Evolutionary conservation across 768 basidiomycete genomes (phyloP).

Genomic region (Lactifluus volemus): DNA sequence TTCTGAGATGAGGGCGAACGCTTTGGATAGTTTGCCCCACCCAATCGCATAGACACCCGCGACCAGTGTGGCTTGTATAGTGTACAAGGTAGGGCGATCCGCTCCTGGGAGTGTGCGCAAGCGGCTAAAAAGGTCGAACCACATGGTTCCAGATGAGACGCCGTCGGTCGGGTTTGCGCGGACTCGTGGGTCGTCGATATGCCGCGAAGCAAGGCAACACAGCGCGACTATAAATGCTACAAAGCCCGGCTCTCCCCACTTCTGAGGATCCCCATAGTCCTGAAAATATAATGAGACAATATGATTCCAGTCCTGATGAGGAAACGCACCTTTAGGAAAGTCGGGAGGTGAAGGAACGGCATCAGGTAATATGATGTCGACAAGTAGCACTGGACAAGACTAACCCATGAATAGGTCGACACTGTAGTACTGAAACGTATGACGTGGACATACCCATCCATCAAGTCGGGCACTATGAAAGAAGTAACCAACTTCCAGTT

Average conservation of each 20-base stretch:
- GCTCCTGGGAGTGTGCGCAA: conserved; percentile 84
- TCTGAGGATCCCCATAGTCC: conserved; percentile 91
- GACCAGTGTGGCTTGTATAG: conserved; percentile 82
- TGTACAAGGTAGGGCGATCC: conserved; percentile 85
- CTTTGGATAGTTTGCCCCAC: conserved; percentile 79
- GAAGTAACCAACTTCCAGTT: conserved; percentile 84
- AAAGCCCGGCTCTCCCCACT: conserved; percentile 95
- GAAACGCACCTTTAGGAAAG: conserved; percentile 59
- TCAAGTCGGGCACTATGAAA: conserved; percentile 78
- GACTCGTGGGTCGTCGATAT: conserved; percentile 88
- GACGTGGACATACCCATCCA: conserved; percentile 66
- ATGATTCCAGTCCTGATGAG: conserved; percentile 26
- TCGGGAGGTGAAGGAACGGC: conserved; percentile 88
- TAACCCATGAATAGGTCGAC: conserved; percentile 26
- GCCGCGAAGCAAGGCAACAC: conserved; percentile 85
- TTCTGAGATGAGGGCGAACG: conserved; percentile 78
- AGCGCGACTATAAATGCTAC: conserved; percentile 90
- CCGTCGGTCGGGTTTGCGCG: conserved; percentile 75
- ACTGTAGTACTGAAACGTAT: neutral
- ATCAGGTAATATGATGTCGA: conserved; percentile 92
- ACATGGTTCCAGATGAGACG: conserved; percentile 82
- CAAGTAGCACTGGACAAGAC: conserved; percentile 75
- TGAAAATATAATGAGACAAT: conserved; percentile 23
- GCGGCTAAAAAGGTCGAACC: conserved; percentile 83
- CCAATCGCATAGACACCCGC: conserved; percentile 93